Evolutionary conservation across 495 filamentous ascomycete genomes (phyloP).

Genomic region (Lichina pygmaea): DNA sequence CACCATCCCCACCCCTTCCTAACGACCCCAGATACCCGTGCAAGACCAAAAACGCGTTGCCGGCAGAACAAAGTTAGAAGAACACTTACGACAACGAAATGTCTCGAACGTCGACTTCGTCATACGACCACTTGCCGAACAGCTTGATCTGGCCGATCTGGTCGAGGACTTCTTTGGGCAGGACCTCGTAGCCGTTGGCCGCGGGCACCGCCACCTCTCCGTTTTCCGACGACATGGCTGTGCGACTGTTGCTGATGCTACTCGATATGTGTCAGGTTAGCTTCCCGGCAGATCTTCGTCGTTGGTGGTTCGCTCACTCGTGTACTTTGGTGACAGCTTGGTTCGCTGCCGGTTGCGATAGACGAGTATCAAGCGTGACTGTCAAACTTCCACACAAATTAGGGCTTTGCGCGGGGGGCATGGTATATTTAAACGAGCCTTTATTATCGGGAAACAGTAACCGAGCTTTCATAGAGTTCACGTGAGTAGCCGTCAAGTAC

Average conservation of each 20-base stretch:
- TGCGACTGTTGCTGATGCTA: neutral
- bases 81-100: conserved; percentile 91
- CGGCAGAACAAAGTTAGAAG: neutral
- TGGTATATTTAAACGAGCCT: no score
- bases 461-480: no score
- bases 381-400: no score
- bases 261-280: no score
- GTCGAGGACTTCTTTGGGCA: conserved; percentile 80
- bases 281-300: no score
- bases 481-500: no score
- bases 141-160: conserved; percentile 91
- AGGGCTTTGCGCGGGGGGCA: no score
- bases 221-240: conserved; percentile 69
- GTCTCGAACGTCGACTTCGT: conserved; percentile 97
- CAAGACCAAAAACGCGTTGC: neutral
- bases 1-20: neutral
- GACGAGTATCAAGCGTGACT: no score
- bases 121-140: conserved; percentile 94
- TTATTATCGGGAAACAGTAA: no score
- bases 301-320: no score
- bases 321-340: no score
- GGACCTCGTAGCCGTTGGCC: conserved; percentile 42
- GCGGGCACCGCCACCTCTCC: conserved; percentile 83
- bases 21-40: neutral
- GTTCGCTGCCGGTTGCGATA: no score